Evolutionary conservation across 441 rosid species (phyloP), one percentile per base, ranked within the genome.

Genomic region (Breynia disticha): DNA sequence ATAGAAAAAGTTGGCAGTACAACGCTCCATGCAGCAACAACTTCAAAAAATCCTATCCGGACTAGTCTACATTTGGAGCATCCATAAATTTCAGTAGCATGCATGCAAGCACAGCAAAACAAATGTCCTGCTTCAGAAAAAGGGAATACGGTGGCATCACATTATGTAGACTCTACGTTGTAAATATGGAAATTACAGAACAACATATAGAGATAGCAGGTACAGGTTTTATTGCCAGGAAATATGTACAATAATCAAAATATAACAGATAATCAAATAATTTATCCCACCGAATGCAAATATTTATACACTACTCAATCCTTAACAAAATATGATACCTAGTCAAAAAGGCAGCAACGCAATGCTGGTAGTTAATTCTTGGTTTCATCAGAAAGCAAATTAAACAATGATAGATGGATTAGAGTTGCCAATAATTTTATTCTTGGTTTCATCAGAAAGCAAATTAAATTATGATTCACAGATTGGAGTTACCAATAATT

Each of bases 21-120:
- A 22, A 47, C 41, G n/a, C 39, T 65, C 43, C 50, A 48, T 39
- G 54, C 19, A 52, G 16, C 54, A 38, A 46, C 18, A 44, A 35
- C 12, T 55, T 32, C 17, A 61, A 46, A 52, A 1, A 13, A 14
- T 24, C 46, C 38, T 46, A 20, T 59, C 48, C 16, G 4, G 20
- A 55, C 56, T 16, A 60, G 54, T 47, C 45, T 21, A 35, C 45
- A 59, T 48, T 49, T 54, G 39, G 43, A 51, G 17, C 39, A 52
- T 32, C 52, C 21, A 55, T 67, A 61, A 67, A 55, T 61, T 48
- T 46, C 10, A n/a, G 39, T 53, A 52, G 37, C 57, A 41, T 49
- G 54, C 48, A 63, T 48, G 18, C n/a, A 41, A 41, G 44, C 44
- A 41, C 13, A 2, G 44, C 15, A 15, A 41, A 41, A 41, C 44